These are phyloP conservation scores for Botryotinia globosa DNA, from an alignment of 2,329 filamentous ascomycete genomes.

Conservation along the genomic window DNA sequence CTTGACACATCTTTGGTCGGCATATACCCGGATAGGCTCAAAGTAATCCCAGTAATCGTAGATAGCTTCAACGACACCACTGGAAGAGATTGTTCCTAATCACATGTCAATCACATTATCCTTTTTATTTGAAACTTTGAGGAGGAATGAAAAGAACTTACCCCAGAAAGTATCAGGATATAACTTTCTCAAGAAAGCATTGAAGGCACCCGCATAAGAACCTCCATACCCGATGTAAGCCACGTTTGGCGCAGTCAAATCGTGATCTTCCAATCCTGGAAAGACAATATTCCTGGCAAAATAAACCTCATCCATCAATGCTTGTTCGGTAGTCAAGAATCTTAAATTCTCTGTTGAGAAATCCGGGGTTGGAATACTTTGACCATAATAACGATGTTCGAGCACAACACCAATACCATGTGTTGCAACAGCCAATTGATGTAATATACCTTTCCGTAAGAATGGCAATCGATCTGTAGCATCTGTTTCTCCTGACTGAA, in stretches of 20 bases:
- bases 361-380: constrained; percentile 66
- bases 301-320: constrained; percentile 76
- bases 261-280: constrained; percentile 62
- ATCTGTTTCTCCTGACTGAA: constrained; percentile 68
- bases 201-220: constrained; percentile 78
- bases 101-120: constrained; percentile 2
- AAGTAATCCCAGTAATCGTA: constrained; percentile 71
- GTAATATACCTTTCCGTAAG: constrained; percentile 74
- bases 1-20: constrained; percentile 60
- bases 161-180: constrained; percentile 80
- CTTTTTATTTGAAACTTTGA: background rate
- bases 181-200: constrained; percentile 69
- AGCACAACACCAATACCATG: constrained; percentile 75
- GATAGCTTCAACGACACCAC: constrained; percentile 74
- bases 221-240: constrained; percentile 81
- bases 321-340: constrained; percentile 81
- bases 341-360: constrained; percentile 68
- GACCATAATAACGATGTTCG: constrained; percentile 85
- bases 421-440: constrained; percentile 67
- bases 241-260: constrained; percentile 62
- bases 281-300: constrained; percentile 74
- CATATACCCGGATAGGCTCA: constrained; percentile 55
- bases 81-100: constrained; percentile 67
- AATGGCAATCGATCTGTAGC: constrained; percentile 63
- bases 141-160: background rate